Conservation (phyloP, 345 rosid species). For the Theobroma cacao region DNA sequence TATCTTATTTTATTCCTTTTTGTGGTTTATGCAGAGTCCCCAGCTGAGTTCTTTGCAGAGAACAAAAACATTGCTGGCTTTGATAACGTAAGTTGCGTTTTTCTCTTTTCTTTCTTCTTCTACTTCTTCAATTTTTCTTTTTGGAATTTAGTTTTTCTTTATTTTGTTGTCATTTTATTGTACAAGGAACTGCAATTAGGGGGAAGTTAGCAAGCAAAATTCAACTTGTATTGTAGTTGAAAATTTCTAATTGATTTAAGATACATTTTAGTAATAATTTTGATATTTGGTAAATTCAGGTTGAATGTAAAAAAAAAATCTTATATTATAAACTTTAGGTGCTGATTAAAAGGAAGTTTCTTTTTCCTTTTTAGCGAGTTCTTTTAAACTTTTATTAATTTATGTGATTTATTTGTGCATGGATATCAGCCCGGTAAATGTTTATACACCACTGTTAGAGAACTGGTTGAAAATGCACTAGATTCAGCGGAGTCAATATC, state of each 20-base stretch:
- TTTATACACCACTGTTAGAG: conserved; percentile 88
- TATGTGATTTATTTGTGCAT: neutral
- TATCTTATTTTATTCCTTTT: neutral
- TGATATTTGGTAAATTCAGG: neutral
- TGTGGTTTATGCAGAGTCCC: conserved; percentile 66
- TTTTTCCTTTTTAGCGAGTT: no score
- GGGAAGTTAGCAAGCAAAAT: neutral
- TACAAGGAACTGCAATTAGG: neutral
- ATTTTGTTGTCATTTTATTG: neutral
- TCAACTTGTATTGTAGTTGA: neutral
- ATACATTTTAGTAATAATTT: neutral
- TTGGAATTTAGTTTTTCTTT: neutral
- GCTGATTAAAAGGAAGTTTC: neutral
- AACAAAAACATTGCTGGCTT: conserved; percentile 99
- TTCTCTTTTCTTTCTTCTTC: neutral
- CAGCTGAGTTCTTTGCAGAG: conserved; percentile 98
- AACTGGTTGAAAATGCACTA: conserved; percentile 89
- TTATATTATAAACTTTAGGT: neutral
- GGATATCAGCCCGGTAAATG: conserved; percentile 83
- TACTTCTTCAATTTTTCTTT: no score
- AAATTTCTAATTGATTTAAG: neutral
- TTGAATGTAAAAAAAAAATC: neutral
- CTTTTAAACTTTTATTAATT: no score
- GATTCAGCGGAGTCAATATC: conserved; percentile 95
- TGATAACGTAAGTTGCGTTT: conserved; percentile 62